phyloP scores from a whole-genome alignment of 2,329 filamentous ascomycete genomes.

The Didymella sp. region DNA sequence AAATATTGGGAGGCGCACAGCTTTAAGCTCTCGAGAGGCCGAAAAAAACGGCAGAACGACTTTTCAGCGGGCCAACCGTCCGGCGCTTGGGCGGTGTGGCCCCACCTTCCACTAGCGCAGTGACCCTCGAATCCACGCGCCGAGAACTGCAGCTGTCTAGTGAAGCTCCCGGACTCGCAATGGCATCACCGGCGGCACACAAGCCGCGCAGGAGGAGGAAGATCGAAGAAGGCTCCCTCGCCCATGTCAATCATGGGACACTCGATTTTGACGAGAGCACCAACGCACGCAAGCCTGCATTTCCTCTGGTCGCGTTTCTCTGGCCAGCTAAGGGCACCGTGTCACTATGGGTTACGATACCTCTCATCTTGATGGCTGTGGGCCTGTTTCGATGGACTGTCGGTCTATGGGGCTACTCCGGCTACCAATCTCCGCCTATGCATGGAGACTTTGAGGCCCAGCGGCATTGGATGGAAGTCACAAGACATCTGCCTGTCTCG shows the following conservation, averaged over 20 bases:
- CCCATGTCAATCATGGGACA: constrained; percentile 53
- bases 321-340: constrained; percentile 85
- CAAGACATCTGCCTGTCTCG: constrained; percentile 83
- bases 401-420: constrained; percentile 94
- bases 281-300: constrained; percentile 68
- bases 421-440: constrained; percentile 83
- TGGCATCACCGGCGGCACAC: constrained; percentile 46
- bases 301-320: constrained; percentile 91
- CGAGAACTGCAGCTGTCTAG: constrained; percentile 7
- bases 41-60: constrained; percentile 5
- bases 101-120: constrained; percentile 6
- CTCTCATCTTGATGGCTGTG: constrained; percentile 85
- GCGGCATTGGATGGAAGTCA: constrained; percentile 98
- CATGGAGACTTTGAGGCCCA: constrained; percentile 98
- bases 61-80: constrained; percentile 11
- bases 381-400: constrained; percentile 93
- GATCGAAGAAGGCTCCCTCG: constrained; percentile 50
- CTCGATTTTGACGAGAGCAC: constrained; percentile 54
- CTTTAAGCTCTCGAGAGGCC: constrained; percentile 15
- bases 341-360: constrained; percentile 92
- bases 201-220: constrained; percentile 55
- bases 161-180: constrained; percentile 22
- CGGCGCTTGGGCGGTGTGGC: constrained; percentile 9
- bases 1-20: constrained; percentile 20
- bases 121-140: constrained; percentile 5